A percentile compares a stretch with the other conserved stretches of the same genome.
phyloP scores from a whole-genome alignment of 257 asterid genomes.

The Cynanchum wilfordii region DNA sequence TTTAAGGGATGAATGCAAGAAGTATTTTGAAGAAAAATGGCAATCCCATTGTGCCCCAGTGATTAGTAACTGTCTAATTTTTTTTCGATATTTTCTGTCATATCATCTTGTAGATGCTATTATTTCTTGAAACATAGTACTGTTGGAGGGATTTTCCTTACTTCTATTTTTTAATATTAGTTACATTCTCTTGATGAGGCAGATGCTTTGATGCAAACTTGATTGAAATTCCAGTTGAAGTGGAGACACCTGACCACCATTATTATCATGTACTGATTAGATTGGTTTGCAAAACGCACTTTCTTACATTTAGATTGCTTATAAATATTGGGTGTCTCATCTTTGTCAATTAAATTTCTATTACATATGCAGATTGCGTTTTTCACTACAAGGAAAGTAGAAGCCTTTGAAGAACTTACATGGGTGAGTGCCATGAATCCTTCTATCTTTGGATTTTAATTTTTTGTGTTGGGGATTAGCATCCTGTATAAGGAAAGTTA shows the following conservation, averaged over 20 bases:
- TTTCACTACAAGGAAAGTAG: conserved; percentile 61
- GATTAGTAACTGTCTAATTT: neutral
- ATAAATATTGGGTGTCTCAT: neutral
- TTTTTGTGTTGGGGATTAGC: neutral
- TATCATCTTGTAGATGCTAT: neutral
- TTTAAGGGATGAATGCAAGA: too few species aligned
- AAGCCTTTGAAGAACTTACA: conserved; percentile 68
- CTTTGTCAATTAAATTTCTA: neutral
- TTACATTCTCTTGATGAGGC: conserved; percentile 2
- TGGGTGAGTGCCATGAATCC: conserved; percentile 42
- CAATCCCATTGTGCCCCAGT: too few species aligned
- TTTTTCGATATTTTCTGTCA: neutral
- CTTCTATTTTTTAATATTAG: neutral
- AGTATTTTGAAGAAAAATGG: too few species aligned
- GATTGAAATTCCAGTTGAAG: conserved; percentile 71
- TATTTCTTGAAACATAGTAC: neutral
- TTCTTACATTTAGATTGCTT: neutral
- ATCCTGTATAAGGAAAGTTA: neutral
- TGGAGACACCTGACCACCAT: conserved; percentile 77
- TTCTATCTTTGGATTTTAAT: neutral
- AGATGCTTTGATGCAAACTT: conserved; percentile 71
- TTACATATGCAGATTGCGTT: conserved; percentile 56
- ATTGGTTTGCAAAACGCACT: neutral
- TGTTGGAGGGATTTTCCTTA: neutral
- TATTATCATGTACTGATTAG: conserved; percentile 58